These are phyloP conservation scores for Fistulifera pelliculosa DNA, from an alignment of 108 stramenopile genomes.

Conservation along the genomic window DNA sequence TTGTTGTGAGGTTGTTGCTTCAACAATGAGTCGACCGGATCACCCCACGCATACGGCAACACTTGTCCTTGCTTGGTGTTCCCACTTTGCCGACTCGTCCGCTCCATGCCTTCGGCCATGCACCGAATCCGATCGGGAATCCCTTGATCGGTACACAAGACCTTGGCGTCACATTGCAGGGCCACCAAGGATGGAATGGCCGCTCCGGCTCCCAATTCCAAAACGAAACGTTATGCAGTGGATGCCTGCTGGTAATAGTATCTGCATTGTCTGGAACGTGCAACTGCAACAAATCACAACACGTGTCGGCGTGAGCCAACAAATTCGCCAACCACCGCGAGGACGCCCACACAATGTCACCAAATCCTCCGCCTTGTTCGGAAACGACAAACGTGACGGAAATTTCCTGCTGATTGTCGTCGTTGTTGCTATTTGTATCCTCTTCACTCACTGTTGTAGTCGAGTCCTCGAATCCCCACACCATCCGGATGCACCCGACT, in stretches of 20 bases:
- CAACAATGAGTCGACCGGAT: conserved; percentile 13
- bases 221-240: conserved; percentile 18
- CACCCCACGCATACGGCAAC: conserved; percentile 35
- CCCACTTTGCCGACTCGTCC: conserved; percentile 14
- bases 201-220: conserved; percentile 41
- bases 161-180: conserved; percentile 36
- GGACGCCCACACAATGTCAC: conserved; percentile 37
- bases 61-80: conserved; percentile 11
- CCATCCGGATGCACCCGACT: conserved; percentile 20
- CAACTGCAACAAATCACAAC: conserved; percentile 10
- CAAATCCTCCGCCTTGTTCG: conserved; percentile 18
- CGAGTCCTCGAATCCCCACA: conserved; percentile 6
- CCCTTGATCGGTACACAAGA: conserved; percentile 34
- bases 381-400: conserved; percentile 18
- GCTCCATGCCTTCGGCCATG: conserved; percentile 30
- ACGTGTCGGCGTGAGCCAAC: conserved; percentile 22
- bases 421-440: neutral
- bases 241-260: too few species aligned
- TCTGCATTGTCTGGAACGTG: neutral
- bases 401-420: neutral
- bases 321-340: conserved; percentile 28
- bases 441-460: neutral
- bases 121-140: conserved; percentile 32
- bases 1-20: too few species aligned
- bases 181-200: conserved; percentile 37